Evolutionary conservation across 2,329 filamentous ascomycete genomes (phyloP).

Genomic region (Diaporthe velutina): DNA sequence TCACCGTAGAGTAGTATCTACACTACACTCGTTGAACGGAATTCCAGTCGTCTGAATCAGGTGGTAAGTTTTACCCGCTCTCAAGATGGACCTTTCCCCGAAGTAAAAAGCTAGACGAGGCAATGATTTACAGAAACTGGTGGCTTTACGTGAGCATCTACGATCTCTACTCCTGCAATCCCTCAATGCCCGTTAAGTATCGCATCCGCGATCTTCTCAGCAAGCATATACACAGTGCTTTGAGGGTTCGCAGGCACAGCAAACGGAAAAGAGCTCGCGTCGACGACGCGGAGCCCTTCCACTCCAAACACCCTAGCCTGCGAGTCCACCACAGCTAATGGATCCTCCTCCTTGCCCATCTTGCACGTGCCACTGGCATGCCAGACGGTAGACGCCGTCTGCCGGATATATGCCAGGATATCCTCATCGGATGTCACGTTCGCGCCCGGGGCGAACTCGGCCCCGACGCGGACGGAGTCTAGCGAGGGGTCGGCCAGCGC

Average conservation of each 20-base stretch:
- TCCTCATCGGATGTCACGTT: conserved; percentile 45
- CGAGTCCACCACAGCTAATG: conserved; percentile 58
- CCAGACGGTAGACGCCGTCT: conserved; percentile 47
- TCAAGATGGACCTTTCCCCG: too few species aligned
- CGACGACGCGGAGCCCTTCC: conserved; percentile 58
- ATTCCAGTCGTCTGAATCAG: too few species aligned
- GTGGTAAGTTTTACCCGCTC: too few species aligned
- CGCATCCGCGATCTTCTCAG: conserved; percentile 55
- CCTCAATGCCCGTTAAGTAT: conserved; percentile 40
- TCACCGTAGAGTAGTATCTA: too few species aligned
- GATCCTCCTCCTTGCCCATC: conserved; percentile 54
- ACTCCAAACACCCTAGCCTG: conserved; percentile 60
- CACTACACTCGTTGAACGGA: too few species aligned
- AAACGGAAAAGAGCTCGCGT: conserved; percentile 62
- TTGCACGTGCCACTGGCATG: conserved; percentile 56
- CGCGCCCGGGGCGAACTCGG: conserved; percentile 52
- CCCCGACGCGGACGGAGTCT: conserved; percentile 41
- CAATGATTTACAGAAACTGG: too few species aligned
- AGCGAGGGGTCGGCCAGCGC: conserved; percentile 43
- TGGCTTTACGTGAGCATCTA: too few species aligned
- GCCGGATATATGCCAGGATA: conserved; percentile 42
- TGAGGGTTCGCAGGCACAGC: conserved; percentile 61
- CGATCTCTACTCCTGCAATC: too few species aligned
- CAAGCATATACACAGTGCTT: conserved; percentile 64
- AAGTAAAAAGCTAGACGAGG: too few species aligned